These are phyloP conservation scores for Penicillium simplicissimum DNA, from an alignment of 495 filamentous ascomycete species.

Conservation along the genomic window DNA sequence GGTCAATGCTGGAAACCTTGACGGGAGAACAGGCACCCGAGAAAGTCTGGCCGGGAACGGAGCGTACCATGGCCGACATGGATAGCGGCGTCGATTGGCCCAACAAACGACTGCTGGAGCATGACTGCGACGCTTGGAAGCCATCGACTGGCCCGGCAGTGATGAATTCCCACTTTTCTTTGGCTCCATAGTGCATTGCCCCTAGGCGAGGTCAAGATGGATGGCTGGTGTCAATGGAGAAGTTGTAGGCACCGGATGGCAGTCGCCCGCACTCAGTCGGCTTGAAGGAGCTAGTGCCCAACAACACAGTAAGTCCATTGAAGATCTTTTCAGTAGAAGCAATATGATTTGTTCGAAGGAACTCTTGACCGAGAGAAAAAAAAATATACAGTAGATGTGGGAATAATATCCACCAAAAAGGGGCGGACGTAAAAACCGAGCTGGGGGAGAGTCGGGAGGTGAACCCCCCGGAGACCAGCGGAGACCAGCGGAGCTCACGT, in stretches of 20 bases:
- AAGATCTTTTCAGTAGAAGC: neutral
- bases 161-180: neutral
- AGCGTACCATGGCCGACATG: neutral
- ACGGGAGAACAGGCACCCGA: constrained; percentile 6
- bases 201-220: neutral
- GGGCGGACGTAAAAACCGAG: neutral
- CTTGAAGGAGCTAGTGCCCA: constrained; percentile 48
- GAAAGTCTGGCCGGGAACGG: constrained; percentile 1
- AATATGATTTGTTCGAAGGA: neutral
- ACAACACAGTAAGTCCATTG: constrained; percentile 23
- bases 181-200: neutral
- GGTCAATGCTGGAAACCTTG: neutral
- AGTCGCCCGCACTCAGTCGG: constrained; percentile 12
- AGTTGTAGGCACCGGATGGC: constrained; percentile 11
- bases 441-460: constrained; percentile 6
- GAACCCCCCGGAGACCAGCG: constrained; percentile 4
- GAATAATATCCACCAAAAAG: neutral
- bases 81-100: constrained; percentile 3
- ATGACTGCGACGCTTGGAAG: neutral
- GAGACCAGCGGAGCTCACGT: constrained; percentile 23
- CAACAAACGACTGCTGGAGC: neutral
- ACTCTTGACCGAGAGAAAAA: neutral
- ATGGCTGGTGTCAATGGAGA: neutral
- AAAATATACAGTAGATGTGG: neutral
- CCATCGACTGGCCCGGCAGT: neutral